phyloP scores from a whole-genome alignment of 768 basidiomycete species.

The Pleurotus platypus region DNA sequence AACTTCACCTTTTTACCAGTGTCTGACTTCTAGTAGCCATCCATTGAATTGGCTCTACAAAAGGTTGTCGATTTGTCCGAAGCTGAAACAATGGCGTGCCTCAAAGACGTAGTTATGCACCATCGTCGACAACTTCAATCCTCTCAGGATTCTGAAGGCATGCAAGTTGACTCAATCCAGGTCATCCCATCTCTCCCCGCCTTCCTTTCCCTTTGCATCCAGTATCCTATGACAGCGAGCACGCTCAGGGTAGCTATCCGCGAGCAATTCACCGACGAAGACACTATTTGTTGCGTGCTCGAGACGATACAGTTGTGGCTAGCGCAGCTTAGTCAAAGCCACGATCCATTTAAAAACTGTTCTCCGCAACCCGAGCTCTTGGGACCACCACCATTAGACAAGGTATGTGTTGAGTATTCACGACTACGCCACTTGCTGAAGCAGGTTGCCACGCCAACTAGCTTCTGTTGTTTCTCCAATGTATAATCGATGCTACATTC shows the following conservation, averaged over 20 bases:
- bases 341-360: conserved; percentile 31
- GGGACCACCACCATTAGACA: conserved; percentile 34
- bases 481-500: conserved; percentile 70
- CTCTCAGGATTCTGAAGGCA: conserved; percentile 32
- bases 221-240: conserved; percentile 33
- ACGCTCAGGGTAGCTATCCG: conserved; percentile 49
- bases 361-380: conserved; percentile 34
- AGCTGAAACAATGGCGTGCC: conserved; percentile 51
- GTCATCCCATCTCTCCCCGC: conserved; percentile 25
- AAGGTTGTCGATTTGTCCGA: conserved; percentile 65
- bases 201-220: conserved; percentile 33
- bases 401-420: conserved; percentile 24
- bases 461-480: conserved; percentile 53
- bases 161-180: conserved; percentile 28
- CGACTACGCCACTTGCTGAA: too few species aligned
- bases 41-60: conserved; percentile 48
- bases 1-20: background rate
- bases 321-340: conserved; percentile 27
- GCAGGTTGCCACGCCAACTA: background rate
- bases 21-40: conserved; percentile 26
- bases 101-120: conserved; percentile 39
- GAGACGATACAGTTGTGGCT: conserved; percentile 50
- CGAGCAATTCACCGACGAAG: conserved; percentile 42
- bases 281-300: conserved; percentile 44
- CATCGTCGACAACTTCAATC: conserved; percentile 22